Conservation (phyloP, 345 rosid species). For the Populus davidiana region DNA sequence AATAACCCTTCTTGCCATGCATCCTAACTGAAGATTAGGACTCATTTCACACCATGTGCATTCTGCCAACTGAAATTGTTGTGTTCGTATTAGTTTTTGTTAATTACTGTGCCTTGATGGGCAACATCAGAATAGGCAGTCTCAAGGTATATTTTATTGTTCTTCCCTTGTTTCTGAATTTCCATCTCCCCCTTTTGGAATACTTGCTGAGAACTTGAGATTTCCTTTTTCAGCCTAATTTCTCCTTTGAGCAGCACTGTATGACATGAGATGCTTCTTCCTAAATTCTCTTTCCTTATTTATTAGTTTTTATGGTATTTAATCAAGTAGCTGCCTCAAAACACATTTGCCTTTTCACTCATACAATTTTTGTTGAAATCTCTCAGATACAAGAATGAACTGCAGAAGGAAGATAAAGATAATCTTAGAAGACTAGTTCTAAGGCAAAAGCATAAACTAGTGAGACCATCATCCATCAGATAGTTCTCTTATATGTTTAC, state of each 20-base stretch:
- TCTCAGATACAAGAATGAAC: conserved; percentile 81
- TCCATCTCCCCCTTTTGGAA: too few relatives aligned
- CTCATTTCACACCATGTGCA: too few relatives aligned
- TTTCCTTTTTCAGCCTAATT: not conserved
- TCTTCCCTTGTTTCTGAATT: too few relatives aligned
- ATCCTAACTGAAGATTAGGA: too few relatives aligned
- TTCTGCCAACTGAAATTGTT: too few relatives aligned
- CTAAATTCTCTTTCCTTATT: not conserved
- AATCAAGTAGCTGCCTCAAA: not conserved
- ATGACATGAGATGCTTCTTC: not conserved
- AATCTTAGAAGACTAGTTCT: conserved; percentile 56
- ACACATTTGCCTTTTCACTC: not conserved
- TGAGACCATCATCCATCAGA: conserved; percentile 32
- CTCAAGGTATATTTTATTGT: too few relatives aligned
- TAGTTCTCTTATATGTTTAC: not conserved
- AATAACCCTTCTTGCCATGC: too few relatives aligned
- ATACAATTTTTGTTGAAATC: not conserved
- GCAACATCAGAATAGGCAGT: too few relatives aligned
- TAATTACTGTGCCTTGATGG: too few relatives aligned
- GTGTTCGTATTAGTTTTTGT: too few relatives aligned
- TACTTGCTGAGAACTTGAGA: too few relatives aligned
- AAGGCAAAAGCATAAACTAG: conserved; percentile 72
- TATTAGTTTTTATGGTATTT: not conserved
- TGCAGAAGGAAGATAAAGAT: conserved; percentile 77
- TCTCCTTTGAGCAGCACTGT: not conserved